phyloP scores from a whole-genome alignment of 2,329 filamentous ascomycete species.

The Colletotrichum liaoningense region DNA sequence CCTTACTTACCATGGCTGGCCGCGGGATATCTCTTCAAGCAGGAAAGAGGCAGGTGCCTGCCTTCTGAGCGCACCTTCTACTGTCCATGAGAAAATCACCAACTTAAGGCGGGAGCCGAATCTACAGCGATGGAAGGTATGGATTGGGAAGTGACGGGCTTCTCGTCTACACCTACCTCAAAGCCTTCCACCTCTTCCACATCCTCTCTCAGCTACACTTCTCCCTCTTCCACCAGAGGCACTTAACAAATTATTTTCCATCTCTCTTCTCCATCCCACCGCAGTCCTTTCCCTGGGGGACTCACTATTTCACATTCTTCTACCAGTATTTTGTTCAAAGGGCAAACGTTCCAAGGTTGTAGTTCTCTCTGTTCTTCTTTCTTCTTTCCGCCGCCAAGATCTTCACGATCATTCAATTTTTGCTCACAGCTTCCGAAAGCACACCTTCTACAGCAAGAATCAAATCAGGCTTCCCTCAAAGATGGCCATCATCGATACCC shows the following conservation, averaged over 20 bases:
- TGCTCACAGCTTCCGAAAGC: neutral
- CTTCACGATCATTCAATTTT: neutral
- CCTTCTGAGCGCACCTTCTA: neutral
- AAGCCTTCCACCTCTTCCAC: neutral
- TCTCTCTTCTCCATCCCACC: neutral
- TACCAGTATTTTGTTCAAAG: neutral
- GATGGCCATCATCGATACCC: slow-evolving; percentile 25
- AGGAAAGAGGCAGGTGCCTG: neutral
- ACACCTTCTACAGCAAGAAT: neutral
- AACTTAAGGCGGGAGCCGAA: neutral
- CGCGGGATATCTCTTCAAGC: neutral
- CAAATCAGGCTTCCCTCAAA: too few relatives aligned
- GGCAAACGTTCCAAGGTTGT: neutral
- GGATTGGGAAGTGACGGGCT: neutral
- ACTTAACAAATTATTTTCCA: neutral
- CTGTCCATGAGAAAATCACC: neutral
- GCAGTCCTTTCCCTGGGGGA: neutral
- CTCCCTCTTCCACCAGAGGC: neutral
- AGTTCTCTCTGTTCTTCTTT: neutral
- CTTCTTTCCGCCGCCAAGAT: neutral
- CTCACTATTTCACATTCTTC: neutral
- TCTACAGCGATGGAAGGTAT: neutral
- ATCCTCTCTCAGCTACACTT: neutral
- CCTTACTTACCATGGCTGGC: too few relatives aligned
- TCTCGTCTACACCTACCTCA: neutral